Base-by-base conservation (phyloP, 495 filamentous ascomycete genomes). In the Annulohypoxylon stygium region DNA sequence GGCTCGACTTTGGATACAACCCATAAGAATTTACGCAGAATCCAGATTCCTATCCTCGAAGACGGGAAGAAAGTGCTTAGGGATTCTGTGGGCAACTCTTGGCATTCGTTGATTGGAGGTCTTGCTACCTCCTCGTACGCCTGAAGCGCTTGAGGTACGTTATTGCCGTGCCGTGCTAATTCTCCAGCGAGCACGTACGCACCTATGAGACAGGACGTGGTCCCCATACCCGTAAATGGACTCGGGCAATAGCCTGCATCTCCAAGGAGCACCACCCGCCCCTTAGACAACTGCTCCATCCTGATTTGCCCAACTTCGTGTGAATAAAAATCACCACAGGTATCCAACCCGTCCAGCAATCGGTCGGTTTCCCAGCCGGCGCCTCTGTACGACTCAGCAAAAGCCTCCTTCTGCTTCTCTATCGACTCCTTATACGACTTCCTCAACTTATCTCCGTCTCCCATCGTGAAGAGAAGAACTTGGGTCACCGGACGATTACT, bases 121-220 rank as follows among this genome's bases (percentile, higher is more conserved):
- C 76, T 69, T 9, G 84, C 69, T 9, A 61, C 71, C 0, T 41
- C 26, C 30, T 86, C 81, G 58, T 88, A 88, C 11, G 39, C 66
- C 43, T 76, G 57, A 10, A 85, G 69, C 7, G 85, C 85, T 2
- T 48, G 57, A 9, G 60, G 20, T 1, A 73, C 67, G 8, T 59
- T 41, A 8, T 64, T 55, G 0, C 73, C 72, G 23, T 80, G 64
- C 36, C 77, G 79, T 30, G 72, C 75, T 9, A 89, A 75, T 73
- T 88, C 86, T 2, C 86, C 86, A 2, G 87, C 87, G 0, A 88
- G 79, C 1, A 87, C 53, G 65, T 88, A 89, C 1, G 85, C 83
- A 16, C 87, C 86, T 16, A 81, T 75, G 1, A 89, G 71, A 2
- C 78, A 75, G 2, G 72, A 59, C 4, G 81, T 81, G 0, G 83